Evolutionary conservation across 805 yeast genomes (phyloP).

Genomic region (Nakazawaea populi): DNA sequence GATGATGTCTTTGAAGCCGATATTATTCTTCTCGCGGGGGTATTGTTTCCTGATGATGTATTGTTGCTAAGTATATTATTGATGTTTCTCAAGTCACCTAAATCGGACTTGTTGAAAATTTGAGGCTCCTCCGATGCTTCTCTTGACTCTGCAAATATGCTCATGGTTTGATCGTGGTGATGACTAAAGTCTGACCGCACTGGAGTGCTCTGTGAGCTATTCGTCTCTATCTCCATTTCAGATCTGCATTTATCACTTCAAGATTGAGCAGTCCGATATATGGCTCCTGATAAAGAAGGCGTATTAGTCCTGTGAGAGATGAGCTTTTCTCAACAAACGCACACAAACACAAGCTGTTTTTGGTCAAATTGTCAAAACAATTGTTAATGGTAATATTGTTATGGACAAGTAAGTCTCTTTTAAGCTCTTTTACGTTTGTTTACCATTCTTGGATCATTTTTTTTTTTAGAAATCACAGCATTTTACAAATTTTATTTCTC

Average conservation of each 20-base stretch:
- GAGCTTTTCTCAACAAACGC: no score
- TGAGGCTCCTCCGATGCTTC: not conserved
- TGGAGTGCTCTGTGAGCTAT: not conserved
- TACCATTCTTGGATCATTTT: no score
- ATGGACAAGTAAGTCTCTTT: no score
- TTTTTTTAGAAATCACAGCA: no score
- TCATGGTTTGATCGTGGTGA: not conserved
- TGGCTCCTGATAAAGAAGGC: no score
- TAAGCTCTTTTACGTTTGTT: no score
- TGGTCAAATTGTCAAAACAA: no score
- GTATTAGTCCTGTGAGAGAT: no score
- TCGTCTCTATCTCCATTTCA: not conserved
- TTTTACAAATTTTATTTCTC: no score
- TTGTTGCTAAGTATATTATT: not conserved
- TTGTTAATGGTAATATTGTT: no score
- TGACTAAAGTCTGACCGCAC: not conserved
- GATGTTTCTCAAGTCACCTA: not conserved
- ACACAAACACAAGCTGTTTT: no score
- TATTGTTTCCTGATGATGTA: not conserved
- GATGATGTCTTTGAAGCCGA: slow-evolving; percentile 6
- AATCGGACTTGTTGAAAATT: not conserved
- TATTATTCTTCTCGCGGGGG: slow-evolving; percentile 1
- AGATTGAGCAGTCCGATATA: not conserved
- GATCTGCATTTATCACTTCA: not conserved
- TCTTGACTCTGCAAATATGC: no score